A percentile compares a stretch with the other conserved stretches of the same genome.
phyloP scores from a whole-genome alignment of 805 yeast genomes.

The Lachancea fermentati region DNA sequence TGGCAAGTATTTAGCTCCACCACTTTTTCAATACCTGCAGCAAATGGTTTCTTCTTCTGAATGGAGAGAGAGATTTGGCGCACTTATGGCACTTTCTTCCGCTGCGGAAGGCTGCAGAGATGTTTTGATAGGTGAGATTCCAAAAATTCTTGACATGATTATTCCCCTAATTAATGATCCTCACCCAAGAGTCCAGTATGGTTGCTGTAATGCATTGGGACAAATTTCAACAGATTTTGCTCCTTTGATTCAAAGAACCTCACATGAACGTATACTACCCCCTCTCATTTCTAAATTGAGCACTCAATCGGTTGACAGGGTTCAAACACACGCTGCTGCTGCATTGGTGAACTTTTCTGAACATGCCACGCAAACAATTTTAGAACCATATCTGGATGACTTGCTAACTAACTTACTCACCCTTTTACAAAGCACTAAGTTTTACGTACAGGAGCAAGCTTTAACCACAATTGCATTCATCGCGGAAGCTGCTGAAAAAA shows the following conservation, averaged over 20 bases:
- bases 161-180: slow-evolving; percentile 78
- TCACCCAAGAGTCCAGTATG: slow-evolving; percentile 94
- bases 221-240: slow-evolving; percentile 97
- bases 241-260: slow-evolving; percentile 73
- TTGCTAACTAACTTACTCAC: slow-evolving; percentile 68
- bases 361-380: slow-evolving; percentile 76
- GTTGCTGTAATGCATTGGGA: slow-evolving; percentile 94
- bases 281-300: slow-evolving; percentile 79
- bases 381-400: slow-evolving; percentile 90
- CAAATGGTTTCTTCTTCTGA: slow-evolving; percentile 66
- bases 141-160: slow-evolving; percentile 75
- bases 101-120: slow-evolving; percentile 98
- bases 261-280: slow-evolving; percentile 77
- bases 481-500: slow-evolving; percentile 91
- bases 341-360: slow-evolving; percentile 95
- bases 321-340: slow-evolving; percentile 98
- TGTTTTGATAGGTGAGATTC: slow-evolving; percentile 74
- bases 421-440: slow-evolving; percentile 75
- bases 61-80: slow-evolving; percentile 97
- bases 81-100: slow-evolving; percentile 91
- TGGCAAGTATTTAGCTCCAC: slow-evolving; percentile 78
- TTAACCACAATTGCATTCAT: slow-evolving; percentile 93
- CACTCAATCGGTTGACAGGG: slow-evolving; percentile 73
- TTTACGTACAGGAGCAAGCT: slow-evolving; percentile 96
- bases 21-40: slow-evolving; percentile 81